Percentiles rank a stretch among this genome's conserved stretches.
These are phyloP conservation scores for Trematosphaeria pertusa DNA, from an alignment of 2,329 filamentous ascomycete species.

Conservation along the genomic window DNA sequence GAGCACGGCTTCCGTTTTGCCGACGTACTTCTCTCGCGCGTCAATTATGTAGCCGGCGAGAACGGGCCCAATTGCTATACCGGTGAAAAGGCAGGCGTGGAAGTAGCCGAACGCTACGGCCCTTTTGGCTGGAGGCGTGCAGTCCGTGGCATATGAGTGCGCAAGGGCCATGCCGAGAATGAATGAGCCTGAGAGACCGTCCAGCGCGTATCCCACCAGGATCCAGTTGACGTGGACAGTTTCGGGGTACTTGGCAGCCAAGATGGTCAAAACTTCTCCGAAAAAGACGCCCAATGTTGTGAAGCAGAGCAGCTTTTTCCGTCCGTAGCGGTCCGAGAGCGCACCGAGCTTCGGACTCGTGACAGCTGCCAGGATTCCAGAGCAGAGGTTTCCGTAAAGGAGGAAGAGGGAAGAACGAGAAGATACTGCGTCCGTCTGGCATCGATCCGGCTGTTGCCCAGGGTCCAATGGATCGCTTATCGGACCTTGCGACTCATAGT, in stretches of 20 bases:
- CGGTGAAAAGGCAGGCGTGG: constrained; percentile 85
- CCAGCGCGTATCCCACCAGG: constrained; percentile 75
- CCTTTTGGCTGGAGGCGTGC: constrained; percentile 78
- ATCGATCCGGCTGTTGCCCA: constrained; percentile 64
- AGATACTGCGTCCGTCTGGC: constrained; percentile 79
- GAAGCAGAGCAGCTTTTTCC: constrained; percentile 75
- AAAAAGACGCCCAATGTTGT: constrained; percentile 77
- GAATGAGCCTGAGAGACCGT: constrained; percentile 88
- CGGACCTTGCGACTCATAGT: constrained; percentile 69
- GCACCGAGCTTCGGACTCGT: constrained; percentile 83
- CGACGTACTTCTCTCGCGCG: constrained; percentile 36
- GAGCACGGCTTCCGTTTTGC: constrained; percentile 73
- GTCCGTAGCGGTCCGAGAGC: constrained; percentile 85
- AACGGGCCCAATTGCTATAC: constrained; percentile 86
- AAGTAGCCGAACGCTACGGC: constrained; percentile 88
- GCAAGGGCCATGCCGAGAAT: constrained; percentile 80
- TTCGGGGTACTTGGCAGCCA: constrained; percentile 78
- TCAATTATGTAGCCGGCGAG: constrained; percentile 81
- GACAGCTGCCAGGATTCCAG: constrained; percentile 79
- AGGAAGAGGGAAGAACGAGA: constrained; percentile 78
- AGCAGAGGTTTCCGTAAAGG: constrained; percentile 75
- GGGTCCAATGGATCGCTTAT: constrained; percentile 45
- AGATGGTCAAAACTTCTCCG: constrained; percentile 77
- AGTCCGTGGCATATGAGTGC: constrained; percentile 90
- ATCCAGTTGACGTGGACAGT: constrained; percentile 78